phyloP scores from a whole-genome alignment of 2,329 filamentous ascomycete species.

The Pyrenophora teres region DNA sequence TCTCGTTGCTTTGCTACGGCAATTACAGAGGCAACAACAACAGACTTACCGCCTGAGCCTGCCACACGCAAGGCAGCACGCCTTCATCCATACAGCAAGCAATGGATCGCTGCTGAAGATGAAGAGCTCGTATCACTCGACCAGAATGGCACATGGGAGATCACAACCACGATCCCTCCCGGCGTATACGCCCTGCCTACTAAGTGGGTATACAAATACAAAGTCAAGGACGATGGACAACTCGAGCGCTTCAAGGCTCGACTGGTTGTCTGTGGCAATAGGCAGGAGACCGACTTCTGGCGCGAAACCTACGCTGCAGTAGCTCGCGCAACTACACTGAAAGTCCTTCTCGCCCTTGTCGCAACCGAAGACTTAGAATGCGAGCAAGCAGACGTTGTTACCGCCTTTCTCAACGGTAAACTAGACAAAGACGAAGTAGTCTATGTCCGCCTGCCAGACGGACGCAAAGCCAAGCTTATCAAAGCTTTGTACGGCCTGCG shows the following conservation, averaged over 20 bases:
- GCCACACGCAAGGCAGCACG: slow-evolving; percentile 1
- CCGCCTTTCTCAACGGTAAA: background rate
- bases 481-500: background rate
- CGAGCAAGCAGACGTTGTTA: background rate
- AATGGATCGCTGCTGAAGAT: background rate
- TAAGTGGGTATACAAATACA: background rate
- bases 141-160: background rate
- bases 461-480: background rate
- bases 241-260: background rate
- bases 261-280: background rate
- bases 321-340: background rate
- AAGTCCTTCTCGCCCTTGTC: background rate
- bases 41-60: background rate
- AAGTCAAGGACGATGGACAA: background rate
- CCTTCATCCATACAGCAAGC: background rate
- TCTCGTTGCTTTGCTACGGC: background rate
- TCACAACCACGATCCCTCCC: background rate
- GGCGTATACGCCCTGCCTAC: background rate
- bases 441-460: background rate
- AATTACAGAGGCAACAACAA: slow-evolving; percentile 2
- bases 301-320: background rate
- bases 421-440: background rate
- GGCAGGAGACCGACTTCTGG: background rate
- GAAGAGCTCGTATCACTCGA: background rate
- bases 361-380: background rate